Base-by-base conservation (phyloP, 73 alveolate genomes). In the Paramecium sexaurelia region DNA sequence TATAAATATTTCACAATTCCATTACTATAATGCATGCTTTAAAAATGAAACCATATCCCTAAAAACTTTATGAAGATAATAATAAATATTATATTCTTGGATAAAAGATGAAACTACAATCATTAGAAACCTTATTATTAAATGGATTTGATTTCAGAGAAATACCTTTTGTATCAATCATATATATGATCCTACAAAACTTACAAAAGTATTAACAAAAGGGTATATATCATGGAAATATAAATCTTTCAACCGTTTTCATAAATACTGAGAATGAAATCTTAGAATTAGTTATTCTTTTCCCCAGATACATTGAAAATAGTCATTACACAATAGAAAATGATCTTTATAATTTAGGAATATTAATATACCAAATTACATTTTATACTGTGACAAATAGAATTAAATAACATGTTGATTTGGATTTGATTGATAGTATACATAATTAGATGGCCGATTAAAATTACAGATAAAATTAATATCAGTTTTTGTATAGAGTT, bases 131-230 rank as follows among this genome's bases (percentile, higher is more conserved):
- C 8, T 36, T 71, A 10, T 10, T 71, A 33, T 20, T 71, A 33
- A 71, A 71, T 71, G 86, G 86, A 71, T 71, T 71, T 19, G 66
- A 71, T 27, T 71, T 71, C 5, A 13, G 6, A 71, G 86, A 71
- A n/a, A 20, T 71, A 1, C 86, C 86, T 1, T 71, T 71, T 6
- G 86, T 71, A 36, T 71, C 86, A 71, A 37, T 71, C 5, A 71
- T 71, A 33, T 71, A 11, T 35, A 71, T 71, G 86, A 71, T 71
- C 32, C 17, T 71, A 3, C 17, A 71, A 36, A 35, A 33, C 11
- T 37, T 71, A 35, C 10, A 71, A 24, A 71, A 71, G 36, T 71
- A 71, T n/a, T 11, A 71, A 19, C 7, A 71, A 27, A 71, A 11
- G 6, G 24, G 24, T 7, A 71, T 71, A n/a, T 71, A 71, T 71